Evolutionary conservation across 257 asterid species (phyloP), one percentile per base, ranked within the genome.

Genomic region (Gynochthodes officinalis): DNA sequence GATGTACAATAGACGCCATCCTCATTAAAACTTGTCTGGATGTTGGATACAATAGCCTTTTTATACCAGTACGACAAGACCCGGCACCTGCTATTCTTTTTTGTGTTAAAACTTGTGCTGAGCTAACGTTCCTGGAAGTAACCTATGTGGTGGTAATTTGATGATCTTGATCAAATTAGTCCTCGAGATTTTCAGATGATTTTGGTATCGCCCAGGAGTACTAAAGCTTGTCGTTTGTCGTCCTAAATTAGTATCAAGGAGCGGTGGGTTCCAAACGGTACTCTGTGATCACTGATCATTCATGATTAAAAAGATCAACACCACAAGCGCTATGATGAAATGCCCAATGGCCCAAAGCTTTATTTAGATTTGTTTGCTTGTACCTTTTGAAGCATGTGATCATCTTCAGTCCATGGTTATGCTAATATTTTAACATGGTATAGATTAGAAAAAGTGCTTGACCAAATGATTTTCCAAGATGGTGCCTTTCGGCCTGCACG

Each of bases 401-500:
- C 28, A 39, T 70, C 73, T 52, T 13, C 60, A 48, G n/a, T 18
- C 43, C 70, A 75, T 58, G 74, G 53, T 23, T 67, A 67, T 39
- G 60, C 11, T 65, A 28, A 23, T 68, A 67, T n/a, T 44, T n/a
- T 74, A 55, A 57, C 30, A 27, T 39, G 50, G 9, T 14, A 23
- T 19, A 50, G 49, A 28, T 44, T 12, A 2, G 33, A 30, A 63
- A 68, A 49, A 48, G 71, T 59, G 37, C 43, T 70, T 16, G 64
- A 39, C 52, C 35, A 64, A 72, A 75, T 72, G 81, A 68, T 78
- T 69, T 49, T 54, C 46, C 53, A 28, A 64, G 74, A 73, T 64
- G 33, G 62, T 32, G 75, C 73, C 81, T 75, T 82, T 78, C 76
- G 78, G 85, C 18, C 75, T 72, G 61, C 61, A 65, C 50, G 52